Evolutionary conservation across 805 yeast genomes (phyloP).

Genomic region (Lipomyces sp.): DNA sequence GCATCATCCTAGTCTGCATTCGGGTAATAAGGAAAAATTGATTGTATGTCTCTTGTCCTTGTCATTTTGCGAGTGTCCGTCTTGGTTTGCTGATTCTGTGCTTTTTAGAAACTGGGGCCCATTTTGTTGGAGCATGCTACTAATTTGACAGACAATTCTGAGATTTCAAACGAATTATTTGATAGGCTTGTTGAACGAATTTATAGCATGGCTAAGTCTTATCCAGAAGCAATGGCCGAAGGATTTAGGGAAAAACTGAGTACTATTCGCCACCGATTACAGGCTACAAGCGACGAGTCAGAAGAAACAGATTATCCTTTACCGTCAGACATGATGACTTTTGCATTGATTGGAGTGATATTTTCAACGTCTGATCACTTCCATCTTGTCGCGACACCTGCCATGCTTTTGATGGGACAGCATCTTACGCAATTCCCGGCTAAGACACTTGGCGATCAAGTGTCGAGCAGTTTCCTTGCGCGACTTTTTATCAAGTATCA

Average conservation of each 20-base stretch:
- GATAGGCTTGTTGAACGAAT: conserved; percentile 38
- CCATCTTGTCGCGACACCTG: conserved; percentile 86
- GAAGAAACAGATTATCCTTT: conserved; percentile 21
- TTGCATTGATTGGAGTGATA: conserved; percentile 66
- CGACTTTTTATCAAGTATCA: conserved; percentile 70
- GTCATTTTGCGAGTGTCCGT: too few relatives aligned
- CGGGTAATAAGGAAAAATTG: conserved; percentile 73
- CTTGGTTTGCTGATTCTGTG: too few relatives aligned
- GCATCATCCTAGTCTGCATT: conserved; percentile 73
- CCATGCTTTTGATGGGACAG: conserved; percentile 69
- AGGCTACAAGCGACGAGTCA: conserved; percentile 18
- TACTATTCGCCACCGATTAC: conserved; percentile 54
- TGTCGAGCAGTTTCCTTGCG: conserved; percentile 63
- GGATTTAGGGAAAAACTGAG: conserved; percentile 56
- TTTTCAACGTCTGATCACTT: conserved; percentile 95
- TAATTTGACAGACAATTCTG: conserved; percentile 34
- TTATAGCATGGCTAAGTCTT: conserved; percentile 60
- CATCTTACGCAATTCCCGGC: conserved; percentile 54
- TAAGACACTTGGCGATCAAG: conserved; percentile 43
- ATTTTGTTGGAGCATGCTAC: conserved; percentile 40
- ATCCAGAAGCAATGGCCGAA: conserved; percentile 60
- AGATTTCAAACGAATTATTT: conserved; percentile 4
- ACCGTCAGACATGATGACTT: conserved; percentile 58
- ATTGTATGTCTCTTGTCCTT: conserved; percentile 9
- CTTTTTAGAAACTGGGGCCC: conserved; percentile 12